Evolutionary conservation across 768 basidiomycete species (phyloP).

Genomic region (Favolaschia claudopus): DNA sequence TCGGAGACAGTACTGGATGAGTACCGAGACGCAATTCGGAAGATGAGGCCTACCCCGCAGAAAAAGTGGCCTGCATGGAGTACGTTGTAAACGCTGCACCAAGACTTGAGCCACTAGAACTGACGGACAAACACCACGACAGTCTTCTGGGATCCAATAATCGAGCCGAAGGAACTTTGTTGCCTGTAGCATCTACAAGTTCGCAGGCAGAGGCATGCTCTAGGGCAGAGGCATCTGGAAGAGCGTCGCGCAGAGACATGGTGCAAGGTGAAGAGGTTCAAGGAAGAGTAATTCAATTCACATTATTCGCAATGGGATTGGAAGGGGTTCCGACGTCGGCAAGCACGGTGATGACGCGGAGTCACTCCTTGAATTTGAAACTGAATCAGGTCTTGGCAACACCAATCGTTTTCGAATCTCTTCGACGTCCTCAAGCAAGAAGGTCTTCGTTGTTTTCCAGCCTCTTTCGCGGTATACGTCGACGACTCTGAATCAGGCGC

Average conservation of each 20-base stretch:
- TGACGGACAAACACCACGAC: constrained; percentile 72
- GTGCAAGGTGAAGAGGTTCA: no score
- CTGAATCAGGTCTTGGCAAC: no score
- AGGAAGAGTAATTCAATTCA: no score
- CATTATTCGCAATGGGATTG: no score
- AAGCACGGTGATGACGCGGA: no score
- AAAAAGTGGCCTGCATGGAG: constrained; percentile 64
- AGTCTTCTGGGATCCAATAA: constrained; percentile 58
- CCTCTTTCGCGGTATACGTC: no score
- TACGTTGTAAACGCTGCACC: neutral
- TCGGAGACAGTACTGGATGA: neutral
- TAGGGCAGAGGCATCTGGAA: constrained; percentile 46
- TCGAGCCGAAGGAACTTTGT: constrained; percentile 58
- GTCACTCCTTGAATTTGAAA: no score
- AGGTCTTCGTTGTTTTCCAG: no score
- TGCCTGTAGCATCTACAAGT: constrained; percentile 55
- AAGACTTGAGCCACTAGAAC: constrained; percentile 12
- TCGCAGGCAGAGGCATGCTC: constrained; percentile 46
- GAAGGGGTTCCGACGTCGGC: no score
- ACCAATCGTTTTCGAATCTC: no score
- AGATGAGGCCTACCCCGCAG: constrained; percentile 62
- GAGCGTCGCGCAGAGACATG: constrained; percentile 30
- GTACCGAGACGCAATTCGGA: neutral
- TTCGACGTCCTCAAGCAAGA: no score
- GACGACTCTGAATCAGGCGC: no score